Conservation (phyloP, 2,329 filamentous ascomycete genomes). For the Fusarium algeriense region DNA sequence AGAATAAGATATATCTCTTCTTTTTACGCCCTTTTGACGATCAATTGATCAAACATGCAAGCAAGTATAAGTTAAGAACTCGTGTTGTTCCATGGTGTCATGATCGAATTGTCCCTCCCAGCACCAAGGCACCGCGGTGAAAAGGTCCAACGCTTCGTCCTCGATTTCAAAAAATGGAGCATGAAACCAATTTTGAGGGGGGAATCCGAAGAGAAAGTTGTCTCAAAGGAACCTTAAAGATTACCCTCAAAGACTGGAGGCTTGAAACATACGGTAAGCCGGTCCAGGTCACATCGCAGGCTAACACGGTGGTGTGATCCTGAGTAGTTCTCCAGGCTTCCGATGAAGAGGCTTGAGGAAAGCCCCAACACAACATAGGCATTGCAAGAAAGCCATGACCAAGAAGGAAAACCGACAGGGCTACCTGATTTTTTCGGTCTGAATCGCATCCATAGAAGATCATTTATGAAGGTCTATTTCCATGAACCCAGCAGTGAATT, state of each 20-base stretch:
- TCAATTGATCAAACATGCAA: not conserved
- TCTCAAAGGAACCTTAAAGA: not conserved
- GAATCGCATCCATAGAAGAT: not conserved
- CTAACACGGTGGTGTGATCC: too few species aligned
- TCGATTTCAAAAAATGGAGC: not conserved
- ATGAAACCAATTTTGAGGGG: not conserved
- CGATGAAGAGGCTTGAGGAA: too few species aligned
- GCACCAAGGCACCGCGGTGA: not conserved
- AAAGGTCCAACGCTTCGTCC: not conserved
- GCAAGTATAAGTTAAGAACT: accelerated
- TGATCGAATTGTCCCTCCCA: not conserved
- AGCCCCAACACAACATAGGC: not conserved
- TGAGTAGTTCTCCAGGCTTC: accelerated
- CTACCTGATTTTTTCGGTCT: not conserved
- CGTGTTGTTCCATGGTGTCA: too few species aligned
- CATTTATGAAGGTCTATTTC: not conserved
- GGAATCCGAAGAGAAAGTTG: too few species aligned
- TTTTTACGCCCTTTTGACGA: accelerated
- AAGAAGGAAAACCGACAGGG: not conserved
- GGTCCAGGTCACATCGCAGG: not conserved
- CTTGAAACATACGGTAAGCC: not conserved
- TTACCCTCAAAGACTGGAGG: not conserved
- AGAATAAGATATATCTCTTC: not conserved
- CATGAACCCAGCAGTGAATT: not conserved
- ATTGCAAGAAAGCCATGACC: not conserved